These are phyloP conservation scores for Phytopythium ostracodes DNA, from an alignment of 352 stramenopile genomes.

Conservation along the genomic window DNA sequence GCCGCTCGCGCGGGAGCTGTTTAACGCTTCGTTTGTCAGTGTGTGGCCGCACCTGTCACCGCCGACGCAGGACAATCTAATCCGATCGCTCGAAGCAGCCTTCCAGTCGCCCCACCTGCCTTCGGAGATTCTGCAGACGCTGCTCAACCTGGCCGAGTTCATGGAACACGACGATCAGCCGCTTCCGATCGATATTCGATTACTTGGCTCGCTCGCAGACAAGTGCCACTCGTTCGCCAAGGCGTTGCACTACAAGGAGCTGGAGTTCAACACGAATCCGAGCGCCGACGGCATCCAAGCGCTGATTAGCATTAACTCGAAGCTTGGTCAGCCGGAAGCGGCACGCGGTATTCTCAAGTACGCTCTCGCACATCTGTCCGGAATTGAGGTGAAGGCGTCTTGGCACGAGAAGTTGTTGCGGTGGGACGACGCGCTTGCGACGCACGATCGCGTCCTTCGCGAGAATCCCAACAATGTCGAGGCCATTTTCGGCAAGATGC, in stretches of 20 bases:
- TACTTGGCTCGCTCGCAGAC: constrained; percentile 95
- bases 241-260: constrained; percentile 98
- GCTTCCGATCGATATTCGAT: constrained; percentile 96
- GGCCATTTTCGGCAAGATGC: constrained; percentile 97
- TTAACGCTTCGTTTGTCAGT: constrained; percentile 98
- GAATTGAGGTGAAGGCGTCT: constrained; percentile 90
- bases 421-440: constrained; percentile 95
- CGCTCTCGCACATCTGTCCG: constrained; percentile 63
- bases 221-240: constrained; percentile 99
- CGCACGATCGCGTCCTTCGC: constrained; percentile 88
- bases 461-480: constrained; percentile 88
- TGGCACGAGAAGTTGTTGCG: constrained; percentile 98
- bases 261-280: constrained; percentile 94
- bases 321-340: constrained; percentile 94
- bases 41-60: constrained; percentile 97
- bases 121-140: constrained; percentile 97
- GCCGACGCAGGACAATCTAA: constrained; percentile 89
- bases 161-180: constrained; percentile 98
- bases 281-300: constrained; percentile 94
- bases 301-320: constrained; percentile 99
- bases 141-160: constrained; percentile 99
- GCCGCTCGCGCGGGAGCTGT: constrained; percentile 96
- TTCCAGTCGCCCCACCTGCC: constrained; percentile 92
- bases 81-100: constrained; percentile 93
- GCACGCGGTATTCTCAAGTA: constrained; percentile 98